Evolutionary conservation across 2,329 filamentous ascomycete genomes (phyloP).

Genomic region (Scopulariopsis brevicaulis): DNA sequence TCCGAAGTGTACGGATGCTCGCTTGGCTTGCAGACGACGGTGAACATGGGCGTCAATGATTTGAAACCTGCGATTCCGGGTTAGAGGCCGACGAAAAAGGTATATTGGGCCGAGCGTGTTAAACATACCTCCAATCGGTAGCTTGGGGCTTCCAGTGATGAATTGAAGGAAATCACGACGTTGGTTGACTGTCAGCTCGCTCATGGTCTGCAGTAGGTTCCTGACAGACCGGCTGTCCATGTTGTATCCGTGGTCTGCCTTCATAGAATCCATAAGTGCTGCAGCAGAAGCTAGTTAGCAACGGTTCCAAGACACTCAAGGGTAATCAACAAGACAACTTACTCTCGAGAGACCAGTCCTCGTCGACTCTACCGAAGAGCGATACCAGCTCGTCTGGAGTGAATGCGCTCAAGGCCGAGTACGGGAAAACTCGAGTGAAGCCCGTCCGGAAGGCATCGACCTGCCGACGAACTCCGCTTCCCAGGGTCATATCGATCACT

Average conservation of each 20-base stretch:
- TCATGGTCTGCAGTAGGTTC: slow-evolving; percentile 91
- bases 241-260: slow-evolving; percentile 96
- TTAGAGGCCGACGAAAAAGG: not conserved
- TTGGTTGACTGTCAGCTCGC: slow-evolving; percentile 61
- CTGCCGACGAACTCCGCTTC: slow-evolving; percentile 77
- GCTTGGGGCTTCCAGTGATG: slow-evolving; percentile 92
- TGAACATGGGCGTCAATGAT: slow-evolving; percentile 94
- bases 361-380: slow-evolving; percentile 83
- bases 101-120: not conserved
- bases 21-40: slow-evolving; percentile 97
- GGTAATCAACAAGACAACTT: slow-evolving; percentile 20
- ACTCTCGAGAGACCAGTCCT: slow-evolving; percentile 97
- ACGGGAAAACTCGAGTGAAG: slow-evolving; percentile 94
- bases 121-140: slow-evolving; percentile 85
- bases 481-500: slow-evolving; percentile 84
- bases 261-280: slow-evolving; percentile 97
- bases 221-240: slow-evolving; percentile 95
- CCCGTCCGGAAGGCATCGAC: slow-evolving; percentile 83
- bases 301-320: not conserved
- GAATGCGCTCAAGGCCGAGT: slow-evolving; percentile 82
- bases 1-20: slow-evolving; percentile 88
- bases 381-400: slow-evolving; percentile 92
- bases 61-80: slow-evolving; percentile 63
- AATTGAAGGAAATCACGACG: slow-evolving; percentile 95
- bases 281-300: slow-evolving; percentile 13